Evolutionary conservation across 345 rosid species (phyloP), one percentile per base, ranked within the genome.

Genomic region (Aurinia saxatilis): DNA sequence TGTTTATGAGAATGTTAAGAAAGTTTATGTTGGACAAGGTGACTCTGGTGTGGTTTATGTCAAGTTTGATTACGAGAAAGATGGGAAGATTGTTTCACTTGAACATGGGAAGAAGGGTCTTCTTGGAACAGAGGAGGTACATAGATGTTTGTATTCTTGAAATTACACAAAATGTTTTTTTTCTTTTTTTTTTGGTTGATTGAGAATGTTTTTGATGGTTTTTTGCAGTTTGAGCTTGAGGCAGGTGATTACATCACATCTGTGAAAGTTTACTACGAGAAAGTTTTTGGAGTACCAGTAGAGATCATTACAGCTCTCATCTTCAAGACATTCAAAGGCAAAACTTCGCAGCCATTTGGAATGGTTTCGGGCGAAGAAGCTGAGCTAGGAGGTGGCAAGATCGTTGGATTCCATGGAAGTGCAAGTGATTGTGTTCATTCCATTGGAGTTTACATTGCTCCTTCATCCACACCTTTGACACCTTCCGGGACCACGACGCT

Each of bases 371-470:
- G 74, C 2, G 12, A 31, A 48, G 58, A 31, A 47, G 42, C 58
- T 39, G 74, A 38, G 74, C 39, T 70, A 14, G 67, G 56, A 63
- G 65, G 58, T 2, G 74, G 74, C 10, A 70, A 70, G 5, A 58
- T 72, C 29, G 38, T 72, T 30, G 76, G 76, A 9, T 72, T 72
- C 62, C 71, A 65, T 66, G 76, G 76, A 46, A 58, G 47, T 40
- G 47, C 62, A 5, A 47, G 67, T 6, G 38, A 58, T 27, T 51
- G 27, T 12, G 16, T 72, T 17, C 66, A 66, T 33, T 65, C 76
- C 13, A 52, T 72, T 2, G 76, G 76, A 46, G 76, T 15, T 45
- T 72, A 72, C 31, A 12, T 66, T n/a, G 46, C 12, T 15, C 6
- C 69, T 39, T 40, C 65, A 1, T 30, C 72, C 13, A 41, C 71